Base-by-base conservation (phyloP, 257 asterid genomes). In the Gentiana macrophylla region DNA sequence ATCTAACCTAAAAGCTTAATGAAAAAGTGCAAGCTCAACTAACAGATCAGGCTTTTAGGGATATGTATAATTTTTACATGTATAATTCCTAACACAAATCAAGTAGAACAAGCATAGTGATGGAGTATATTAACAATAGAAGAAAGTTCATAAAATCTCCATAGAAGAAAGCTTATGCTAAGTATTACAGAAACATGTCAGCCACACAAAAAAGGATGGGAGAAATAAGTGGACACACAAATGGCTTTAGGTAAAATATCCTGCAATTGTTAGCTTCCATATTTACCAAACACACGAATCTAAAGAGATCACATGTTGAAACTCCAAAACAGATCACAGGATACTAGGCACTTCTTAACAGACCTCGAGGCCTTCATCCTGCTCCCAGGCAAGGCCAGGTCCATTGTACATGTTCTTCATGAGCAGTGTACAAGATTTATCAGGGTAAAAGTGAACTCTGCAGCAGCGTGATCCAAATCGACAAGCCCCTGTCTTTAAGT, bases 331-430 rank as follows among this genome's bases (percentile, higher is more conserved):
- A 50, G 37, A 66, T 60, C 61, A 74, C 91, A 91, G 98, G 98
- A 91, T 91, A 91, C 98, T 72, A 79, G 87, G 78, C 94, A 74
- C 94, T 73, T 75, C 90, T 74, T 82, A 87, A 91, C 98, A 91
- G 98, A 91, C 98, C 98, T 91, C 98, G 72, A 91, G 98, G 78
- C 94, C 93, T 75, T 91, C 98, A 69, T 91, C 98, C 75, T 84
- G 97, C 81, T 87, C 98, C 98, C 95, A 91, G 59, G 93, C 88
- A 64, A 87, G 86, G 62, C 97, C 98, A 70, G 95, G 97, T 62
- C 98, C 97, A 34, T 57, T 77, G 60, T 91, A 91, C 97, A 91
- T 91, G 79, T 87, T 87, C 80, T 84, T 91, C 63, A 91, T 73
- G 43, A 91, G 93, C 73, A 91, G 58, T 52, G 97, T 91, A 79